Base-by-base conservation (phyloP, 2,329 filamentous ascomycete species). In the Nemania bipapillata region DNA sequence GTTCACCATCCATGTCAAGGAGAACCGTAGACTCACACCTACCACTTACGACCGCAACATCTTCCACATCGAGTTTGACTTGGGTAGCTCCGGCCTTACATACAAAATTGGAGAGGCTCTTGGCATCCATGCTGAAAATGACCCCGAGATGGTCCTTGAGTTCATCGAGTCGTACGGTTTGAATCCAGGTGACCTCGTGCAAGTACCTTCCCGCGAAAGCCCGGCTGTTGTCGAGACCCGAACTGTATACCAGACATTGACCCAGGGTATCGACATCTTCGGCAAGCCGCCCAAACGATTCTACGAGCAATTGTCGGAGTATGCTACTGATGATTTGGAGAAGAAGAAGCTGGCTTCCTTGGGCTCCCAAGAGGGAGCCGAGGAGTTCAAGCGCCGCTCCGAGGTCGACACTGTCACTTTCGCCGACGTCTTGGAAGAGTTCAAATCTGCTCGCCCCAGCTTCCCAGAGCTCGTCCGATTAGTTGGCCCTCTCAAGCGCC, bases 21-120 rank as follows among this genome's bases (percentile, higher is more conserved):
- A 98, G 85, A 97, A 97, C 83, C 92, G 96, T 70, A 90, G 96
- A 72, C 87, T 99, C 63, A 99, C 96, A 0, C 96, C 96, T 2
- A 77, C 82, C 26, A 91, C 90, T 35, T 99, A 99, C 79, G 94
- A 98, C 81, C 93, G 96, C 75, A 97, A 99, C 86, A 98, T 99
- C 81, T 99, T 99, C 91, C 96, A 99, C 84, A 98, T 99, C 71
- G 96, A 99, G 82, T 99, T 99, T 77, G 96, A 98, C 78, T 89
- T 99, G 26, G 95, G 95, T 69, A 83, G 91, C 76, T 97, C 95
- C 37, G 95, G 94, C 45, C 89, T 99, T 72, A 97, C 89, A 49
- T 99, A 99, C 83, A 93, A 97, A 79, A 98, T 99, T 76, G 96
- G 96, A 65, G 96, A 99, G 83, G 96, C 96, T 54, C 90, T 99